These are phyloP conservation scores for Austroboletus novae-zelandiae DNA, from an alignment of 1,284 basidiomycete species.

Conservation along the genomic window DNA sequence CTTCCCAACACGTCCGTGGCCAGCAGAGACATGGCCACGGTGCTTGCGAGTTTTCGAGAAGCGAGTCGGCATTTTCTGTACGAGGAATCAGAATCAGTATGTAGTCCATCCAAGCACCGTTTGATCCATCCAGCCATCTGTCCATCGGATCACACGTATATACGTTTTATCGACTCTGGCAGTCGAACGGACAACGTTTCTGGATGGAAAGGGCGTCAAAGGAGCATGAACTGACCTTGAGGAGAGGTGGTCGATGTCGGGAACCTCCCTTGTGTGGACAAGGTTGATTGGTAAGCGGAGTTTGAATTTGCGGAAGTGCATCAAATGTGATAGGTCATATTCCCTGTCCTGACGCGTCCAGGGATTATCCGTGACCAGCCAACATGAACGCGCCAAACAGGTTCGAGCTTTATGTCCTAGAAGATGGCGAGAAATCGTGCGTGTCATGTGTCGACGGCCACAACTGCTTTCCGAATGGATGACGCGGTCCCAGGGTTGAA, in stretches of 20 bases:
- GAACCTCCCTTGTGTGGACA: constrained; percentile 23
- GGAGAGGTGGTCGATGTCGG: constrained; percentile 46
- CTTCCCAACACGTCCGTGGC: constrained; percentile 99
- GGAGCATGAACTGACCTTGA: constrained; percentile 59
- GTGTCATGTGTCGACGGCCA: constrained; percentile 31
- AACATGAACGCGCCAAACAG: constrained; percentile 91
- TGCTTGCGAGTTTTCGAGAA: constrained; percentile 97
- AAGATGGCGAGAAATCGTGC: constrained; percentile 91
- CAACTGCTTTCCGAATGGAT: neutral
- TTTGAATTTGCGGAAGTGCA: constrained; percentile 22
- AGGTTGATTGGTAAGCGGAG: constrained; percentile 21
- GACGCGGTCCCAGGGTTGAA: constrained; percentile 62
- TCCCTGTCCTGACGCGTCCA: neutral
- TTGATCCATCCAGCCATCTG: constrained; percentile 48
- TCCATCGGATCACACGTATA: constrained; percentile 27
- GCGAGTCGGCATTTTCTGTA: constrained; percentile 86
- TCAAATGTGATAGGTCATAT: too few species aligned
- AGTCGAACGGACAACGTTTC: neutral
- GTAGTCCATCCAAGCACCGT: constrained; percentile 27
- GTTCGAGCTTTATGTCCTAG: constrained; percentile 88
- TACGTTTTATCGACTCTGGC: constrained; percentile 31
- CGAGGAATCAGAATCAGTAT: constrained; percentile 28
- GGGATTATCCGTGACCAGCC: neutral
- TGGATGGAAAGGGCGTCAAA: constrained; percentile 20
- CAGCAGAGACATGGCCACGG: constrained; percentile 97